Evolutionary conservation across 805 yeast species (phyloP).

Genomic region (Metschnikowia similis): DNA sequence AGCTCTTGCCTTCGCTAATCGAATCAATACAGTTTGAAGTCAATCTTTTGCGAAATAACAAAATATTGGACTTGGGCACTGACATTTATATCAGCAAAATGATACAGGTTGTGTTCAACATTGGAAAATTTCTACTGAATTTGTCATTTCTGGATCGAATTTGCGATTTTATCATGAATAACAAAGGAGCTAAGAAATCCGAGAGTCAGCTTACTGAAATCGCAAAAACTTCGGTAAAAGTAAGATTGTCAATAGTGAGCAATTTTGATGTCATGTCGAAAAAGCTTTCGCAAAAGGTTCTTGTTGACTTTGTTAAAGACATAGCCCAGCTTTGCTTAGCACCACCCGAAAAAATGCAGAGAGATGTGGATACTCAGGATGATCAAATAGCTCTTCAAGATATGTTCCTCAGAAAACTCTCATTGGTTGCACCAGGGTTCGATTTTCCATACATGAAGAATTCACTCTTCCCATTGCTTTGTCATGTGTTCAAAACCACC

Average conservation of each 20-base stretch:
- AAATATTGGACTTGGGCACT: constrained; percentile 21
- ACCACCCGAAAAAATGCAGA: constrained; percentile 9
- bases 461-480: constrained; percentile 67
- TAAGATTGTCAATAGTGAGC: constrained; percentile 34
- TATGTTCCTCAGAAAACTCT: constrained; percentile 41
- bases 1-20: constrained; percentile 67
- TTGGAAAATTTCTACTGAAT: constrained; percentile 67
- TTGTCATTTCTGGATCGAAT: constrained; percentile 73
- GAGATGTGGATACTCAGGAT: constrained; percentile 25
- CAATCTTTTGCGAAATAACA: constrained; percentile 17
- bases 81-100: constrained; percentile 44
- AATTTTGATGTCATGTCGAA: constrained; percentile 45
- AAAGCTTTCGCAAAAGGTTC: constrained; percentile 51
- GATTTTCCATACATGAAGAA: constrained; percentile 72
- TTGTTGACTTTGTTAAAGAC: constrained; percentile 45
- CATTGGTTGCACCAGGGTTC: constrained; percentile 40
- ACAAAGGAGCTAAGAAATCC: constrained; percentile 20
- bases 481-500: constrained; percentile 76
- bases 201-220: constrained; percentile 23
- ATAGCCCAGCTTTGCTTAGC: constrained; percentile 35
- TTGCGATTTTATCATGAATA: constrained; percentile 40
- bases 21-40: constrained; percentile 45
- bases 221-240: constrained; percentile 28
- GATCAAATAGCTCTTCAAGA: constrained; percentile 48
- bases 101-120: constrained; percentile 52